Conservation (phyloP, 306 rosid genomes). For the Prunus mongolica region DNA sequence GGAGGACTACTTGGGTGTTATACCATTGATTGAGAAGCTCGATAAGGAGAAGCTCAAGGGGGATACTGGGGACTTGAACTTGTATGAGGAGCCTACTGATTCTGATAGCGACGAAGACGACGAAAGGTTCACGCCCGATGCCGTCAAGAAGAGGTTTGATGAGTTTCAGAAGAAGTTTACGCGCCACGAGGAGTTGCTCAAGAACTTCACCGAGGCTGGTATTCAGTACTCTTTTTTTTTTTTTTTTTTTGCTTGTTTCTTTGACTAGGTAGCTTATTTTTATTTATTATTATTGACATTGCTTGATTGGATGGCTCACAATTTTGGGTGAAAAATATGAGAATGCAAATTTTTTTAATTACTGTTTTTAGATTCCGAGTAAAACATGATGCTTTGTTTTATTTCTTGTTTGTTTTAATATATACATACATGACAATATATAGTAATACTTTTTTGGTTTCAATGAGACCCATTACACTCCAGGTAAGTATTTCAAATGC, state of each 20-base stretch:
- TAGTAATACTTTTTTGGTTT: too few relatives aligned
- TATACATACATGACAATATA: too few relatives aligned
- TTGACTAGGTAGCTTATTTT: not conserved
- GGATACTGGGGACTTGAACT: constrained; percentile 29
- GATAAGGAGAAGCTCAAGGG: constrained; percentile 38
- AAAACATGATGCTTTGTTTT: not conserved
- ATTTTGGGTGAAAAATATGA: not conserved
- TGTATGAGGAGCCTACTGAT: constrained; percentile 70
- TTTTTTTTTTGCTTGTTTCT: not conserved
- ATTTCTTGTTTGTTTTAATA: too few relatives aligned
- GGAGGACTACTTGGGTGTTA: constrained; percentile 65
- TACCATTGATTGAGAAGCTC: constrained; percentile 64
- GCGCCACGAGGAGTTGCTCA: constrained; percentile 62
- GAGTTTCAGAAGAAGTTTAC: constrained; percentile 61
- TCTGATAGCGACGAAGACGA: constrained; percentile 80
- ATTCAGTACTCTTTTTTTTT: constrained; percentile 8
- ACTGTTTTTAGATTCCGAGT: not conserved
- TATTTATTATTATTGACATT: not conserved
- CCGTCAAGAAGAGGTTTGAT: constrained; percentile 26
- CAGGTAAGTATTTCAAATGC: not conserved
- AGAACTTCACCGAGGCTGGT: constrained; percentile 50
- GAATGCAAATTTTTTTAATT: too few relatives aligned
- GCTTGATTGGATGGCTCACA: not conserved
- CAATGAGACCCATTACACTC: too few relatives aligned
- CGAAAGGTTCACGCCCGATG: constrained; percentile 42